Evolutionary conservation across 495 filamentous ascomycete species (phyloP).

Genomic region (Penicillium bovifimosum): DNA sequence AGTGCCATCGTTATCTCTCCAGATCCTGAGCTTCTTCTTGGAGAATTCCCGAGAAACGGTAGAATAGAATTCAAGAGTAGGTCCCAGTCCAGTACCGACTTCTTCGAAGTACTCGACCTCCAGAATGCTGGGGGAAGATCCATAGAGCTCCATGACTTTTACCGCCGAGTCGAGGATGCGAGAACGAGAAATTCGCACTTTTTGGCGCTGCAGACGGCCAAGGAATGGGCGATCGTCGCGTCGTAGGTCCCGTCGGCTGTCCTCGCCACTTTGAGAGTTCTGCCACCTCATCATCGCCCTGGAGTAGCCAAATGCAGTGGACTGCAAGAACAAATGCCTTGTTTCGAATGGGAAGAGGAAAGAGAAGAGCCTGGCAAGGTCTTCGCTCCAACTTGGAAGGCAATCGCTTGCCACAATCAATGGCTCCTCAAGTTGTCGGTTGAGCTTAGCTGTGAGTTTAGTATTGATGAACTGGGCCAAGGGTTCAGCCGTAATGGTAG

Average conservation of each 20-base stretch:
- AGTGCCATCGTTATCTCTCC: constrained; percentile 84
- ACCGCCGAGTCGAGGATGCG: constrained; percentile 94
- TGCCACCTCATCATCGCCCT: constrained; percentile 98
- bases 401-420: constrained; percentile 97
- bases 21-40: constrained; percentile 92
- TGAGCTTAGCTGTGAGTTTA: constrained; percentile 97
- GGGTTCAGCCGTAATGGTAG: constrained; percentile 74
- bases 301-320: constrained; percentile 96
- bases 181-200: constrained; percentile 88
- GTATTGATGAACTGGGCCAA: constrained; percentile 97
- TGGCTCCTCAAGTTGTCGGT: constrained; percentile 96
- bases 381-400: constrained; percentile 93
- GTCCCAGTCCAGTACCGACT: constrained; percentile 92
- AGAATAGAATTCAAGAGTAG: constrained; percentile 97
- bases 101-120: constrained; percentile 99
- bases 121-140: constrained; percentile 86
- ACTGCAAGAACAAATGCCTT: constrained; percentile 92
- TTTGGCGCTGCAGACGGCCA: constrained; percentile 91
- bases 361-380: constrained; percentile 90
- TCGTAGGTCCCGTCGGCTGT: constrained; percentile 71
- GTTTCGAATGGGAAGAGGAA: constrained; percentile 99
- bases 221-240: constrained; percentile 88
- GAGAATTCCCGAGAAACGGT: constrained; percentile 97
- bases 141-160: constrained; percentile 99
- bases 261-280: constrained; percentile 75